Evolutionary conservation across 495 filamentous ascomycete species (phyloP).

Genomic region (Xanthoparmelia taractica): DNA sequence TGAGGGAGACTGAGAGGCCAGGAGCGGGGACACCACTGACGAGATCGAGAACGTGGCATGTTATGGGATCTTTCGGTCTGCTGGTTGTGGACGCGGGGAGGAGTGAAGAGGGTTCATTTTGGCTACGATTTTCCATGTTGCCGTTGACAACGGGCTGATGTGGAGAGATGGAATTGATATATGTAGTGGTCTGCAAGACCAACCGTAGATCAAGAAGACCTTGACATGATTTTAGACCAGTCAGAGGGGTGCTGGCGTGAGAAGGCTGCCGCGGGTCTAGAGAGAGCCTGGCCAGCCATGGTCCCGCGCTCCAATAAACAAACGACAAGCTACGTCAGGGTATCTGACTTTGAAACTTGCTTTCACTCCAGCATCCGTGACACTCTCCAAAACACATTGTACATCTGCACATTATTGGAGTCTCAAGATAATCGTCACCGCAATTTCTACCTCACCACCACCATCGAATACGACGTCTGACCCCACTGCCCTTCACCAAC

Average conservation of each 20-base stretch:
- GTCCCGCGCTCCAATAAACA: conserved; percentile 3
- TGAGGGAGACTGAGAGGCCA: conserved; percentile 49
- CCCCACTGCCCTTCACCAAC: conserved; percentile 3
- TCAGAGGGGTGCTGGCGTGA: background rate
- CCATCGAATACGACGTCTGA: background rate
- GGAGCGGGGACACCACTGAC: conserved; percentile 57
- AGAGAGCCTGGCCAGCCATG: background rate
- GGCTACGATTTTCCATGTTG: conserved; percentile 29
- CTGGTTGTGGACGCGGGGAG: conserved; percentile 52
- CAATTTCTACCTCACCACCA: background rate
- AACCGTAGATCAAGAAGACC: background rate
- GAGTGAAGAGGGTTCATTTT: conserved; percentile 34
- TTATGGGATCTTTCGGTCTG: conserved; percentile 59
- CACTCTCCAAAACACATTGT: background rate
- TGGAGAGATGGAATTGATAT: background rate
- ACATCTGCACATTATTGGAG: too few relatives aligned
- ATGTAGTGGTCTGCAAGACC: background rate
- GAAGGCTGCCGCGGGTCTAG: background rate
- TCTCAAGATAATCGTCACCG: background rate
- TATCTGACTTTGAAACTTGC: background rate
- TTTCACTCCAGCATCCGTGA: background rate
- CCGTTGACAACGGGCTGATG: background rate
- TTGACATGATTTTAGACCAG: background rate
- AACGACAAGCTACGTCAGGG: conserved; percentile 4
- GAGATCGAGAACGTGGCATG: conserved; percentile 69